These are phyloP conservation scores for Cardamine chenopodiifolia DNA, from an alignment of 345 rosid genomes.

Conservation along the genomic window DNA sequence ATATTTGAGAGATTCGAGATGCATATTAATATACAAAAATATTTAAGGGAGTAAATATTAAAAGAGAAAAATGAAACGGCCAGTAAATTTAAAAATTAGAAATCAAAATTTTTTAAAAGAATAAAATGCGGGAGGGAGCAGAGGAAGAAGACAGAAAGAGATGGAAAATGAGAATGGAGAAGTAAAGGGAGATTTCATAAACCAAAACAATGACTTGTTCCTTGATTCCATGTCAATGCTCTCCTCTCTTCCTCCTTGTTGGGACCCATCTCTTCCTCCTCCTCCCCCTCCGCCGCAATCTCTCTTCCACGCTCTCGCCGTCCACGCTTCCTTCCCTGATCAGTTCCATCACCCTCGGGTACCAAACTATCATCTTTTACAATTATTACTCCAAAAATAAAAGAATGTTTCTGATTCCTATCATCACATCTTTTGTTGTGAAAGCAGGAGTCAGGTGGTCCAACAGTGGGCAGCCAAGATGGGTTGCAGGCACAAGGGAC, in stretches of 20 bases:
- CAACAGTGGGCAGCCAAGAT: slow-evolving; percentile 47
- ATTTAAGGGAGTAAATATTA: neutral
- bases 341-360: slow-evolving; percentile 69
- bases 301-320: slow-evolving; percentile 46
- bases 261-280: slow-evolving; percentile 51
- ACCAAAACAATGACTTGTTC: slow-evolving; percentile 62
- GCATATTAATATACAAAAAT: slow-evolving; percentile 16
- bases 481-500: slow-evolving; percentile 51
- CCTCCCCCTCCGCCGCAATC: slow-evolving; percentile 47
- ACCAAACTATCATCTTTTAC: slow-evolving; percentile 2
- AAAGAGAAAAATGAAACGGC: slow-evolving; percentile 32
- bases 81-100: slow-evolving; percentile 10
- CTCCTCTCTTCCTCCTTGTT: slow-evolving; percentile 57
- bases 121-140: slow-evolving; percentile 31
- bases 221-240: slow-evolving; percentile 90
- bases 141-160: slow-evolving; percentile 24
- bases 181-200: slow-evolving; percentile 42
- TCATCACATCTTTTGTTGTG: slow-evolving; percentile 4
- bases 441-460: slow-evolving; percentile 45
- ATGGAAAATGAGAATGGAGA: slow-evolving; percentile 45
- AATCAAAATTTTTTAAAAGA: neutral
- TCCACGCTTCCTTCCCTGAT: slow-evolving; percentile 59
- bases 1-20: slow-evolving; percentile 34
- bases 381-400: neutral
- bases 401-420: neutral